phyloP scores from a whole-genome alignment of 2,329 filamentous ascomycete species.

The Chaetomium sp. region DNA sequence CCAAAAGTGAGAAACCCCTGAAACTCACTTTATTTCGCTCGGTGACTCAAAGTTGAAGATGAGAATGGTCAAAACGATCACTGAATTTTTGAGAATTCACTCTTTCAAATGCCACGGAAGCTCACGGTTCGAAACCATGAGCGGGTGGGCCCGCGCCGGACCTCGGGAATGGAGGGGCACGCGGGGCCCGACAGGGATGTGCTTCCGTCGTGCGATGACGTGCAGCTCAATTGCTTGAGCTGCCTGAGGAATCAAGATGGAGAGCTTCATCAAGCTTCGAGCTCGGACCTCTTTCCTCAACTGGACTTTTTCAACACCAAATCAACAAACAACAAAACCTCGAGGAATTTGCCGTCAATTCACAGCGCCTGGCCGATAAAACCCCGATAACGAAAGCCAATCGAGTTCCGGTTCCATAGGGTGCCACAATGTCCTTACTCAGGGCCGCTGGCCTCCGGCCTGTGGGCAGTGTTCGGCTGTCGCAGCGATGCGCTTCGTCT shows the following conservation, averaged over 20 bases:
- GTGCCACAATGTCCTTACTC: constrained; percentile 7
- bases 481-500: background rate
- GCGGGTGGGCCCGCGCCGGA: constrained; percentile 5
- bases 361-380: background rate
- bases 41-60: no score
- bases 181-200: constrained; percentile 11
- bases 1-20: no score
- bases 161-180: constrained; percentile 12
- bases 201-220: constrained; percentile 1
- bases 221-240: background rate
- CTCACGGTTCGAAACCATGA: background rate
- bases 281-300: constrained; percentile 7
- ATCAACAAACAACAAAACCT: background rate
- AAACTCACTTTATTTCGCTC: no score
- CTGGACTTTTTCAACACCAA: constrained; percentile 1
- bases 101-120: background rate
- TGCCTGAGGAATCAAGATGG: constrained; percentile 12
- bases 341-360: background rate
- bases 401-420: background rate
- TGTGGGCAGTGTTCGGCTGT: background rate
- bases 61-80: no score
- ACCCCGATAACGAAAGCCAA: background rate
- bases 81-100: no score
- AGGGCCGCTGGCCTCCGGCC: constrained; percentile 9
- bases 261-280: background rate